phyloP scores from a whole-genome alignment of 768 basidiomycete genomes.

The Serendipita sp. region DNA sequence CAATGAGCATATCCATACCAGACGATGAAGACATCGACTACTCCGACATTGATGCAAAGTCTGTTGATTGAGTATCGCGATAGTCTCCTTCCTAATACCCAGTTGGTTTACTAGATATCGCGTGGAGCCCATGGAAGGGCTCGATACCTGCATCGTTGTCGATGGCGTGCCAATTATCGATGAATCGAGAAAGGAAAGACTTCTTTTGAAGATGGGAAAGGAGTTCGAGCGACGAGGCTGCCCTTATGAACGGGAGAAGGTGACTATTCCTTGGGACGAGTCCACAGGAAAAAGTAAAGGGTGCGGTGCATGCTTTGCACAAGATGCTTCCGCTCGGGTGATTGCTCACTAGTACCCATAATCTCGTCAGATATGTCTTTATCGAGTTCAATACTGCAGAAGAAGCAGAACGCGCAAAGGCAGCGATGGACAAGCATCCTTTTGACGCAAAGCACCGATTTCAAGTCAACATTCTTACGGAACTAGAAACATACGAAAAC shows the following conservation, averaged over 20 bases:
- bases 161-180: constrained; percentile 89
- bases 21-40: constrained; percentile 65
- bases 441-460: constrained; percentile 84
- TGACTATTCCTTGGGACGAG: constrained; percentile 83
- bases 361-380: constrained; percentile 52
- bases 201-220: constrained; percentile 66
- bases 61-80: constrained; percentile 15
- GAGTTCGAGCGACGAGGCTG: constrained; percentile 73
- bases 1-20: constrained; percentile 1
- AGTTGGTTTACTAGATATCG: constrained; percentile 47
- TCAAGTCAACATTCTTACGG: constrained; percentile 71
- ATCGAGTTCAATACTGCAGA: constrained; percentile 58
- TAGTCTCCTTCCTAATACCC: neutral
- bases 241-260: constrained; percentile 56
- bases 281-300: constrained; percentile 78
- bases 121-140: constrained; percentile 66
- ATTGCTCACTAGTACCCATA: neutral
- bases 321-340: neutral
- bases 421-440: constrained; percentile 54
- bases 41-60: constrained; percentile 82
- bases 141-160: constrained; percentile 85
- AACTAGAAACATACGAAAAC: constrained; percentile 68
- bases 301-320: constrained; percentile 28
- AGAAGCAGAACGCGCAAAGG: constrained; percentile 53
- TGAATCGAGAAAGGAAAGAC: constrained; percentile 64